Evolutionary conservation across 129 eudicot species (phyloP), one percentile per base, ranked within the genome.

Genomic region (Logfia minima): DNA sequence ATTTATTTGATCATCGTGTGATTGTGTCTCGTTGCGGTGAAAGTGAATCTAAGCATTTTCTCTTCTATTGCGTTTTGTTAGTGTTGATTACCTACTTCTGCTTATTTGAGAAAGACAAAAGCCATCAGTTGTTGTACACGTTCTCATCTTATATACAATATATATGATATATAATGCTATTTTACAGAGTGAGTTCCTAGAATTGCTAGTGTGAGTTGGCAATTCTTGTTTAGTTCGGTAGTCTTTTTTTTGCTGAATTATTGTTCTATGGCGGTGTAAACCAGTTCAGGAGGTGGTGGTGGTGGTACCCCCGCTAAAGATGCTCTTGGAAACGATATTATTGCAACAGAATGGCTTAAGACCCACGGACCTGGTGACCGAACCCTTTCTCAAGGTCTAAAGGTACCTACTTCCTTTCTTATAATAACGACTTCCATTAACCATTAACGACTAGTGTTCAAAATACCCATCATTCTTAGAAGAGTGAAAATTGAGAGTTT

Each of bases 331-430:
- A 94, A 94, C 65, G 99, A 94, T 73, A 80, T 94, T 7, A 8
- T 91, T 59, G 99, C 88, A 17, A 59, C 37, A 0, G 96, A 86
- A 83, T 94, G 97, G 97, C 83, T 94, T 52, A 87, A 89, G 83
- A 88, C 77, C 76, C 99, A 94, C 73, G 96, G 93, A 61, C 94
- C 99, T 17, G 91, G 93, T 14, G 97, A 91, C 83, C 81, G 99
- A 37, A 94, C 99, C 82, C 96, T 94, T 74, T 75, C 97, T 24
- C 96, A 94, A 68, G 99, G 99, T 77, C 74, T 94, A 56, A 94
- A 89, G 98, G 98, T 94, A 85, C 35, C 2, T 29, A 19, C 23
- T 58, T 5, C 16, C 63, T 58, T 58, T 19, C 13, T 58, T n/a
- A 8, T 21, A 6, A 19, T 56, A n/a, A 19, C 62, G 22, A 53